phyloP scores from a whole-genome alignment of 805 yeast genomes.

The Candida awuae region DNA sequence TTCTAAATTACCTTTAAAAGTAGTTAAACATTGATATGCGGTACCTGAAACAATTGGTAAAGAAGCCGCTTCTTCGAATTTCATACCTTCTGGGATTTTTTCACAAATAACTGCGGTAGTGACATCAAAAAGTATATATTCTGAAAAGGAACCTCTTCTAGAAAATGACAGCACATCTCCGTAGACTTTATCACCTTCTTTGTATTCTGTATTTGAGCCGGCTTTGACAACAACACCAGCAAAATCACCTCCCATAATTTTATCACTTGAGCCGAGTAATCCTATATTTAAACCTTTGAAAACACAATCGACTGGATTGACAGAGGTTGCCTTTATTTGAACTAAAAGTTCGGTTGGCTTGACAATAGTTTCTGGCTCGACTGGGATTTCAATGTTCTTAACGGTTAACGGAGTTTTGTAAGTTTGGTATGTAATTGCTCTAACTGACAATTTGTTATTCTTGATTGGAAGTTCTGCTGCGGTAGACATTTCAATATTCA shows the following conservation, averaged over 20 bases:
- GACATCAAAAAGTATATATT: slow-evolving; percentile 36
- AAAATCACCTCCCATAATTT: slow-evolving; percentile 21
- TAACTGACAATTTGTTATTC: slow-evolving; percentile 9
- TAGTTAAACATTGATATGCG: slow-evolving; percentile 32
- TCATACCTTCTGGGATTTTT: slow-evolving; percentile 39
- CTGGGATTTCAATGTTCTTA: slow-evolving; percentile 10
- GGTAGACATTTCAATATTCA: too few species aligned
- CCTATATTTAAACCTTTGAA: slow-evolving; percentile 8
- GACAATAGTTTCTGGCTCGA: slow-evolving; percentile 5
- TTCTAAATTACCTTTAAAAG: slow-evolving; percentile 14
- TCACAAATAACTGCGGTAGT: slow-evolving; percentile 16
- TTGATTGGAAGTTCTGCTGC: slow-evolving; percentile 4
- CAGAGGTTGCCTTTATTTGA: slow-evolving; percentile 14
- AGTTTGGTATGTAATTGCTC: slow-evolving; percentile 14
- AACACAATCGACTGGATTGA: slow-evolving; percentile 20
- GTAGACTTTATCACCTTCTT: slow-evolving; percentile 19
- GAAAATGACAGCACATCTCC: slow-evolving; percentile 11
- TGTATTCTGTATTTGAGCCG: slow-evolving; percentile 14
- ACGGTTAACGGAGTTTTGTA: slow-evolving; percentile 9
- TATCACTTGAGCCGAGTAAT: slow-evolving; percentile 10
- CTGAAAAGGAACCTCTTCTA: slow-evolving; percentile 35
- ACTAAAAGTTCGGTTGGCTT: slow-evolving; percentile 15
- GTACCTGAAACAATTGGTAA: slow-evolving; percentile 60
- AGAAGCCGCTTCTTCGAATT: slow-evolving; percentile 53
- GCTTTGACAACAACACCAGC: slow-evolving; percentile 19